A percentile compares a stretch with the other conserved stretches of the same genome.
These are phyloP conservation scores for Backusella luteola DNA, from an alignment of 192 early-diverging fungal genomes.

Conservation along the genomic window DNA sequence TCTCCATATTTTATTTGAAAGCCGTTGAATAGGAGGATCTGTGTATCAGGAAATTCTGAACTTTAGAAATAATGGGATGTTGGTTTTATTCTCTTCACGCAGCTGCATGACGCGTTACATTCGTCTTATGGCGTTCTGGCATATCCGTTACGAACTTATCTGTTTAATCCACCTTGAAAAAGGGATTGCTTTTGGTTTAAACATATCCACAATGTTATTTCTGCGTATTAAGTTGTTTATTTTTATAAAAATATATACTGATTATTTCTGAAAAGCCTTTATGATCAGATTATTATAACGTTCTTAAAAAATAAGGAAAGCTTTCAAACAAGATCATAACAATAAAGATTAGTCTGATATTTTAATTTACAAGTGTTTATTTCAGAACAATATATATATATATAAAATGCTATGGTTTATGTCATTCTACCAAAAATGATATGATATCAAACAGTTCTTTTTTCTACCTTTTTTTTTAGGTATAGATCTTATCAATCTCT, in stretches of 20 bases:
- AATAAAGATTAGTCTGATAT: neutral
- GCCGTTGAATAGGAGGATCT: no score
- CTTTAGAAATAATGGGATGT: no score
- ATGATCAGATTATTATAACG: neutral
- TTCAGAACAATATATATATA: neutral
- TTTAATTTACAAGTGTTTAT: neutral
- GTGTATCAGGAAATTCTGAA: no score
- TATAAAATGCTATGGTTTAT: neutral
- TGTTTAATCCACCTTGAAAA: neutral
- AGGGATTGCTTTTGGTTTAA: neutral
- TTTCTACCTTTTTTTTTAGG: neutral
- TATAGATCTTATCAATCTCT: slow-evolving; percentile 31
- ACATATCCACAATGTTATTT: neutral
- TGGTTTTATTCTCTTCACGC: neutral
- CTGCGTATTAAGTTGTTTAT: neutral
- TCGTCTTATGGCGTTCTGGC: neutral
- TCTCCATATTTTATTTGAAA: no score
- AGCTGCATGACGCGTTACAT: neutral
- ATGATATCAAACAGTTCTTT: neutral
- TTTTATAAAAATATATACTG: neutral
- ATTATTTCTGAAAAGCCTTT: neutral
- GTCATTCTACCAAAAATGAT: neutral
- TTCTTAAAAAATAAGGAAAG: no score
- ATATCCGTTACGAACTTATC: neutral
- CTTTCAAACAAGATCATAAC: neutral